Conservation (phyloP, 805 yeast species). For the Monosporozyma servazzii region DNA sequence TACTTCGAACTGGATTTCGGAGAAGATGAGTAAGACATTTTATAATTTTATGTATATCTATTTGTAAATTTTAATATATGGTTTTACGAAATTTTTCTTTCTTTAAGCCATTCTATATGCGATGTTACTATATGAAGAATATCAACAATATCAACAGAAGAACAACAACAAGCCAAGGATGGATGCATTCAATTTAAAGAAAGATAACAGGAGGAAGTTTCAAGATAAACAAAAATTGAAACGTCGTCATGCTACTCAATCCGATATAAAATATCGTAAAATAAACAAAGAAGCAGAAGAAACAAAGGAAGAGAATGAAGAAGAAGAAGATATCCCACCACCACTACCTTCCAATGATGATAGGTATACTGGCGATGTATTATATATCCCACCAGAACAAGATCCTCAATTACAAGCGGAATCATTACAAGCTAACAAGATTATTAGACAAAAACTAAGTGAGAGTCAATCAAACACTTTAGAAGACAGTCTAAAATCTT, state of each 20-base stretch:
- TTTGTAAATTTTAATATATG: background rate
- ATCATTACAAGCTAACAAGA: background rate
- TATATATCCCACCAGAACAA: conserved; percentile 2
- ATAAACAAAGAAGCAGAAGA: conserved; percentile 13
- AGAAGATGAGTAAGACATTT: background rate
- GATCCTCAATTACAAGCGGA: background rate
- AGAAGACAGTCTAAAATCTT: background rate
- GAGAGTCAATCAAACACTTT: background rate
- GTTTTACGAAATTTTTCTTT: background rate
- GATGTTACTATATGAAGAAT: no score
- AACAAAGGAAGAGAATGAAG: conserved; percentile 11
- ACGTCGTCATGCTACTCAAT: conserved; percentile 31
- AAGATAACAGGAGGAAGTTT: conserved; percentile 35
- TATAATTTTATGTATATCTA: background rate
- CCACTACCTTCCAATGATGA: conserved; percentile 14
- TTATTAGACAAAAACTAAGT: background rate
- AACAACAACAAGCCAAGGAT: conserved; percentile 4
- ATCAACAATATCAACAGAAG: background rate
- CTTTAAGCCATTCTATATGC: background rate
- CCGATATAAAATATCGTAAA: conserved; percentile 29
- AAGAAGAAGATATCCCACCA: conserved; percentile 15
- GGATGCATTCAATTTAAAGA: conserved; percentile 28
- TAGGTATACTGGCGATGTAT: conserved; percentile 4
- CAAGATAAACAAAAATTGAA: conserved; percentile 34
- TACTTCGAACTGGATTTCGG: conserved; percentile 6